Base-by-base conservation (phyloP, 192 early-diverging fungal genomes). In the Radiomyces spectabilis region DNA sequence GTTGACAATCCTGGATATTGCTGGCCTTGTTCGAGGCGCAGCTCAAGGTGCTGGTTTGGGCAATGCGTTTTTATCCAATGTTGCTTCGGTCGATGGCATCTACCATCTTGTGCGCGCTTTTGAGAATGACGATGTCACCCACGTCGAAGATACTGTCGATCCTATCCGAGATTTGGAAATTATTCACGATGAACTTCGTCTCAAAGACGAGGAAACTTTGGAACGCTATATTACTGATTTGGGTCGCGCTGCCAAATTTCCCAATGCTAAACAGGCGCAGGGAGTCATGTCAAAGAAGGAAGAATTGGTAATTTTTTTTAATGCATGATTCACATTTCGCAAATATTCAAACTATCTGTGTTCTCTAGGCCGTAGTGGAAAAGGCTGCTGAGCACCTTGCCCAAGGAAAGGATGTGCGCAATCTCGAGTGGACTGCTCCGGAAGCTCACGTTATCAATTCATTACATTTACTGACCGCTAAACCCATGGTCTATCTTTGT, bases 251-350 rank as follows among this genome's bases (percentile, higher is more conserved):
- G 81, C 86, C 31, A 73, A 72, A 38, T 77, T 85, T 34, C 51
- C 85, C 34, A 89, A 91, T 43, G 79, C 77, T 35, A 87, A 88
- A 42, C 83, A 83, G 38, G 71, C 69, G 21, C 80, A 77, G 5
- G 77, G 77, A 21, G 89, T 91, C 73, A 89, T 91, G 73, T 81
- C 80, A 51, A 91, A 86, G 72, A 91, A 86, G 71, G 93, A 94
- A 49, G 91, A 94, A 76, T 44, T 59, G 41, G 83, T 63, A 55
- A 55, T 41, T 5, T 51, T 10, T 0, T 18, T 15, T 42, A 5
- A 5, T 44, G 18, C 18, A 25, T 4, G 15, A 12, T 44, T 44
- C 18, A 25, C 2, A 2, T 44, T 42, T 42, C 5, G 5, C 22
- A 19, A 12, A 21, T 46, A 3, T 29, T 45, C 7, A 37, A 15